Conservation (phyloP, 1,284 basidiomycete genomes). For the Malassezia arunalokei region DNA sequence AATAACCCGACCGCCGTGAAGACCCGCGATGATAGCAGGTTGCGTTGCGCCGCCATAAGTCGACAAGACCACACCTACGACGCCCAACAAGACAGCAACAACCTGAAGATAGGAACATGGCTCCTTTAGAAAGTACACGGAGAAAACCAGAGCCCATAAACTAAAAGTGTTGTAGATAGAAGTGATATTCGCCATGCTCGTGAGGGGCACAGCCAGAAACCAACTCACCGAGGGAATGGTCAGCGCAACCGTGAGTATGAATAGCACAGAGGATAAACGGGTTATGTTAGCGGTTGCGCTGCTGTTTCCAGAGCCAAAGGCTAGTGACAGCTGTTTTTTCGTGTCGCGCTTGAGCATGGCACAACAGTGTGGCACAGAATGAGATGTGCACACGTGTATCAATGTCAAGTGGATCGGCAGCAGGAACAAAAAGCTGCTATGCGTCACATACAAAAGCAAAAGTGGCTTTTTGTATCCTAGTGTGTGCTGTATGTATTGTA, state of each 20-base stretch:
- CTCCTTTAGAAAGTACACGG: constrained; percentile 41
- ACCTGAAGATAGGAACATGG: constrained; percentile 37
- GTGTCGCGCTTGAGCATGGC: constrained; percentile 32
- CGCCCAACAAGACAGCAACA: constrained; percentile 34
- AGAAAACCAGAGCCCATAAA: constrained; percentile 44
- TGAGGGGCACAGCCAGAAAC: constrained; percentile 43
- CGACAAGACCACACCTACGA: constrained; percentile 34
- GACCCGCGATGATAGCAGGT: not conserved
- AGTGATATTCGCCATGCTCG: constrained; percentile 44
- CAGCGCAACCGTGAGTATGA: constrained; percentile 34
- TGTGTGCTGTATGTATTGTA: constrained; percentile 39
- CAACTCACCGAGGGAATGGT: constrained; percentile 41
- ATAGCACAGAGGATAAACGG: constrained; percentile 20
- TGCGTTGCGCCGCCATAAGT: constrained; percentile 24
- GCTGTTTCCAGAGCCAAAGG: not conserved
- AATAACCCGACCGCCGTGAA: not conserved
- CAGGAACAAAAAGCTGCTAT: constrained; percentile 32
- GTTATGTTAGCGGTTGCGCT: not conserved
- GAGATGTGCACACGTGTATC: constrained; percentile 19
- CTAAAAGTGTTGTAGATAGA: constrained; percentile 45
- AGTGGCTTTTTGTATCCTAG: constrained; percentile 41
- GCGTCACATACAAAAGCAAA: constrained; percentile 37
- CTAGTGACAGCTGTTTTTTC: not conserved
- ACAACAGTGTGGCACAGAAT: constrained; percentile 25
- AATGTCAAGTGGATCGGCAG: constrained; percentile 35